These are phyloP conservation scores for Neonectria neomacrospora DNA, from an alignment of 2,329 filamentous ascomycete genomes.

Conservation along the genomic window DNA sequence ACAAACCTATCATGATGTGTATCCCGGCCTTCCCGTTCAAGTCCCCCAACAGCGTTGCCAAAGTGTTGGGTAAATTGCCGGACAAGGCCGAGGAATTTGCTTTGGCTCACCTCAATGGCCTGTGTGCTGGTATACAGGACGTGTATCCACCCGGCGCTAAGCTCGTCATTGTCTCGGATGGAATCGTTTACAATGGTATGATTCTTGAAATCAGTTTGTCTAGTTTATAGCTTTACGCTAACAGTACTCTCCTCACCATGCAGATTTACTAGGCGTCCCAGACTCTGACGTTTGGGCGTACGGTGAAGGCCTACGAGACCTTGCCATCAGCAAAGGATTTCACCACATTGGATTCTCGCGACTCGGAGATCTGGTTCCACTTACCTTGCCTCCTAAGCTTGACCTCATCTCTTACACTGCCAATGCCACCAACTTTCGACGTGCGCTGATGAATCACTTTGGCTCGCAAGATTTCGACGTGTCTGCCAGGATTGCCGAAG, in stretches of 20 bases:
- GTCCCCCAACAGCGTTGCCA: constrained; percentile 57
- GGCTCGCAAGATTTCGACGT: constrained; percentile 51
- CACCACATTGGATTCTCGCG: constrained; percentile 61
- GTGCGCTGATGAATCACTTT: constrained; percentile 58
- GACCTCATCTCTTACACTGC: constrained; percentile 63
- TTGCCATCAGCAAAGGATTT: constrained; percentile 55
- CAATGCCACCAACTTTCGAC: constrained; percentile 62
- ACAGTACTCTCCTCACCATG: not conserved
- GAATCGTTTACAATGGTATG: constrained; percentile 66
- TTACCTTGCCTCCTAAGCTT: constrained; percentile 53
- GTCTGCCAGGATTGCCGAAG: constrained; percentile 57
- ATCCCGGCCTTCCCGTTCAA: constrained; percentile 72
- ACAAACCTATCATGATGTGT: constrained; percentile 53
- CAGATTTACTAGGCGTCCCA: constrained; percentile 63
- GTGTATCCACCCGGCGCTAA: constrained; percentile 60
- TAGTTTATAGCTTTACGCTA: rapidly evolving
- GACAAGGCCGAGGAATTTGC: constrained; percentile 67
- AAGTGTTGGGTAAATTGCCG: constrained; percentile 56
- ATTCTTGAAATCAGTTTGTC: not conserved
- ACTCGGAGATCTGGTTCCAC: constrained; percentile 59
- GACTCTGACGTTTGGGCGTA: constrained; percentile 64
- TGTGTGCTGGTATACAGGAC: constrained; percentile 59
- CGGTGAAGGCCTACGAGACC: constrained; percentile 56
- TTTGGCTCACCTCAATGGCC: constrained; percentile 59
- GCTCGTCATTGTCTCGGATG: constrained; percentile 65